Evolutionary conservation across 2,329 filamentous ascomycete species (phyloP).

Genomic region (Talaromyces albobiverticillius): DNA sequence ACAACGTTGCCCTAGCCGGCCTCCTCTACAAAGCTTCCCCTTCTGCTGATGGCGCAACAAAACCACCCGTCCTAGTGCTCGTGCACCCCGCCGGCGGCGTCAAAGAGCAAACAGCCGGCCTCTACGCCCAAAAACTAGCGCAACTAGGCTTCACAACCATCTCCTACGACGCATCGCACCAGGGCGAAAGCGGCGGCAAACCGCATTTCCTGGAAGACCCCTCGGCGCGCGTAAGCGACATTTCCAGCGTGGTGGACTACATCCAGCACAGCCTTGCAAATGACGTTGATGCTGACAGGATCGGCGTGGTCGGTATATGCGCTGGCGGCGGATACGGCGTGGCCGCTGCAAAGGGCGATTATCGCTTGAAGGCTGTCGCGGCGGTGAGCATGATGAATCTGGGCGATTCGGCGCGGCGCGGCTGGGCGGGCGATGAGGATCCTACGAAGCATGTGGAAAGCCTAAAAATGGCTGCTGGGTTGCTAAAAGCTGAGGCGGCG

Average conservation of each 20-base stretch:
- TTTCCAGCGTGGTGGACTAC: slow-evolving; percentile 35
- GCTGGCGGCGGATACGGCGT: slow-evolving; percentile 35
- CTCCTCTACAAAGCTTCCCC: background rate
- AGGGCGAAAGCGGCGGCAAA: slow-evolving; percentile 35
- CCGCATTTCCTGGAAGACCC: slow-evolving; percentile 41
- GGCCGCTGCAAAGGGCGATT: slow-evolving; percentile 35
- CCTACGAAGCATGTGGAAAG: slow-evolving; percentile 2
- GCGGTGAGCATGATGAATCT: slow-evolving; percentile 32
- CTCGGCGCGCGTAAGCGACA: slow-evolving; percentile 34
- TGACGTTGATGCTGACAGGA: slow-evolving; percentile 29
- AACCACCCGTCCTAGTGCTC: slow-evolving; percentile 16
- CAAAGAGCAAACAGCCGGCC: slow-evolving; percentile 39
- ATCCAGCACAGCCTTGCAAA: slow-evolving; percentile 13
- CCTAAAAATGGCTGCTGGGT: slow-evolving; percentile 9
- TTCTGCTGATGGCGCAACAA: background rate
- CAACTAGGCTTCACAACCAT: slow-evolving; percentile 31
- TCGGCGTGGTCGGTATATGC: slow-evolving; percentile 41
- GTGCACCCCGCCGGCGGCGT: slow-evolving; percentile 22
- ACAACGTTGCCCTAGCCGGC: background rate
- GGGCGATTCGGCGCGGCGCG: slow-evolving; percentile 21
- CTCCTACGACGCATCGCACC: slow-evolving; percentile 38
- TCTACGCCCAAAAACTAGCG: slow-evolving; percentile 31
- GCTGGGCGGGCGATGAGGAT: slow-evolving; percentile 9
- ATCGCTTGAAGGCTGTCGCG: slow-evolving; percentile 38
- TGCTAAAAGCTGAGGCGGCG: slow-evolving; percentile 16